These are phyloP conservation scores for Coemansia pectinata DNA, from an alignment of 192 early-diverging fungal genomes.

Conservation along the genomic window DNA sequence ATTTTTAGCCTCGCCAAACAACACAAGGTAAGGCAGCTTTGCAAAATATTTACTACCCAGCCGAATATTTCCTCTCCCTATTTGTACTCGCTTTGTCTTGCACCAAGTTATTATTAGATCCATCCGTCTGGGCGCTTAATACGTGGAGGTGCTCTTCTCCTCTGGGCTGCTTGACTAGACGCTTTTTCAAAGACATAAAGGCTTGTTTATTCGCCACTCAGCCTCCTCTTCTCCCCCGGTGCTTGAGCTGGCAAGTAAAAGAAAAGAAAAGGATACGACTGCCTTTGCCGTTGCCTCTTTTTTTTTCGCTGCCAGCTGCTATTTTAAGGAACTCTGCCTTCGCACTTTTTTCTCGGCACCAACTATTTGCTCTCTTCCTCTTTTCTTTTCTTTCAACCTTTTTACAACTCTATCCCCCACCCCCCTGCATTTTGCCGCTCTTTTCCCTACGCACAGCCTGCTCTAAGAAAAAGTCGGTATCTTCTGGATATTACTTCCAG, in stretches of 20 bases:
- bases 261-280: not conserved
- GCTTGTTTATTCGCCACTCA: not conserved
- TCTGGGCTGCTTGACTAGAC: too few species aligned
- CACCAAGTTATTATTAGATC: not conserved
- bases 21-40: not conserved
- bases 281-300: not conserved
- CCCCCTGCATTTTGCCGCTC: not conserved
- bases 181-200: not conserved
- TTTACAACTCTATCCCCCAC: not conserved
- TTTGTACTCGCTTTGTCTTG: not conserved
- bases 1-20: not conserved
- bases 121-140: not conserved
- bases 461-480: not conserved
- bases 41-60: conserved; percentile 2
- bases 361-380: not conserved
- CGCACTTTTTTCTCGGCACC: not conserved
- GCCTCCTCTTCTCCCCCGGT: not conserved
- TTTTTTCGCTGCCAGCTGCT: not conserved
- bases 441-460: not conserved
- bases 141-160: too few species aligned
- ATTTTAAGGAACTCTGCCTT: not conserved
- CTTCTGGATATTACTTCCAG: not conserved
- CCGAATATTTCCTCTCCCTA: not conserved
- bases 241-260: not conserved
- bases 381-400: not conserved